Base-by-base conservation (phyloP, 345 rosid genomes). In the Microcos paniculata region DNA sequence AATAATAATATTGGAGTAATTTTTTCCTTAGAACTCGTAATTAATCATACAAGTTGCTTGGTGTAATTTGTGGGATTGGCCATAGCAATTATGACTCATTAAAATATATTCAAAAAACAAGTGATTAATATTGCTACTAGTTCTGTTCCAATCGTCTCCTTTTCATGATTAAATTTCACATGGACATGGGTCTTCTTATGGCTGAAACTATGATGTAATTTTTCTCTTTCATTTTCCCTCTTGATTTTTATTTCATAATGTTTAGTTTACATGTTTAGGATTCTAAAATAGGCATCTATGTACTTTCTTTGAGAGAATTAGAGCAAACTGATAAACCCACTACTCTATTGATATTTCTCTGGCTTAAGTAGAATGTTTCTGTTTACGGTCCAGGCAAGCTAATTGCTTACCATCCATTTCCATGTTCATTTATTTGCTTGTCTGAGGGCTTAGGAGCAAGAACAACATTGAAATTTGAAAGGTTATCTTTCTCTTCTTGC, bases 201-300 rank as follows among this genome's bases (percentile, higher is more conserved):
- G 49, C 48, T 63, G 69, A 38, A 19, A 4, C 18, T 40, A 1
- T 77, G 38, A 69, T 72, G 67, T 76, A 72, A 73, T 23, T 59
- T 64, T 73, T 69, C 67, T 66, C 43, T 19, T 45, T 40, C 71
- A 35, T 28, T 59, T 64, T 73, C 65, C 70, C 67, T 49, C 16
- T 45, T 40, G 71, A 35, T 33, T n/a, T 31, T 21, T 23, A 13
- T 11, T 62, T 58, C 9, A n/a, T 4, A 5, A 23, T 24, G 35
- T 46, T 65, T 23, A 45, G 38, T n/a, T n/a, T n/a, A n/a, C n/a
- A 24, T 23, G 55, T 48, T 28, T 48, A 26, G 57, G 40, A 45
- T 68, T 68, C 57, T 68, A 28, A 68, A 46, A 46, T 14, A 48
- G 57, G 72, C 35, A 28, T 5, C 0, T 58, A 24, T 28, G 56